phyloP scores from a whole-genome alignment of 495 filamentous ascomycete genomes.

The Daldinia concentrica region DNA sequence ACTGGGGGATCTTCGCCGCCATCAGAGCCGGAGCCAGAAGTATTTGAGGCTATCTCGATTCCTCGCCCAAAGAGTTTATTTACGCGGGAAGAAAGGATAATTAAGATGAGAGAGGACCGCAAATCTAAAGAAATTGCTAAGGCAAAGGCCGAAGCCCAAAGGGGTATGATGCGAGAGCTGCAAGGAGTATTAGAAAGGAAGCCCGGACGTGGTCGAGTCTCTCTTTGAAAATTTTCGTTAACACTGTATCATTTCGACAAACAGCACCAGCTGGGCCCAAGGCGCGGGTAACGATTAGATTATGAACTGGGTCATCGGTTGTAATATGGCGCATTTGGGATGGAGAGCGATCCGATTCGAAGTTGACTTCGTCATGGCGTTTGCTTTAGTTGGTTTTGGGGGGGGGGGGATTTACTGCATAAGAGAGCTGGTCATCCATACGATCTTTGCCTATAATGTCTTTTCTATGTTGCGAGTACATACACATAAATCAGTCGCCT shows the following conservation, averaged over 20 bases:
- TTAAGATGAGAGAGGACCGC: constrained; percentile 88
- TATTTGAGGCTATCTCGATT: constrained; percentile 89
- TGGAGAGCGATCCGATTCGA: constrained; percentile 24
- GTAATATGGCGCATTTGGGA: constrained; percentile 36
- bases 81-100: constrained; percentile 86
- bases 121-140: constrained; percentile 70
- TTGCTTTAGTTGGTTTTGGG: constrained; percentile 23
- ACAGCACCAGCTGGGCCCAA: constrained; percentile 22
- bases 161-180: constrained; percentile 89
- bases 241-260: constrained; percentile 35
- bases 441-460: constrained; percentile 42
- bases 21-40: constrained; percentile 66
- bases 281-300: constrained; percentile 39
- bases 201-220: constrained; percentile 38
- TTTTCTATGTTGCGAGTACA: constrained; percentile 40
- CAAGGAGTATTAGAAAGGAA: constrained; percentile 45
- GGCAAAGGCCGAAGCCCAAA: constrained; percentile 79
- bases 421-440: constrained; percentile 39
- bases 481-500: constrained; percentile 15
- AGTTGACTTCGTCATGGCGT: constrained; percentile 23
- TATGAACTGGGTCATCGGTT: constrained; percentile 38
- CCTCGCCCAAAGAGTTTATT: constrained; percentile 77
- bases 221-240: constrained; percentile 37
- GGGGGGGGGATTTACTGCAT: constrained; percentile 24
- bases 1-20: constrained; percentile 69